Base-by-base conservation (phyloP, 352 stramenopile species). In the Phytopythium ostracodes region DNA sequence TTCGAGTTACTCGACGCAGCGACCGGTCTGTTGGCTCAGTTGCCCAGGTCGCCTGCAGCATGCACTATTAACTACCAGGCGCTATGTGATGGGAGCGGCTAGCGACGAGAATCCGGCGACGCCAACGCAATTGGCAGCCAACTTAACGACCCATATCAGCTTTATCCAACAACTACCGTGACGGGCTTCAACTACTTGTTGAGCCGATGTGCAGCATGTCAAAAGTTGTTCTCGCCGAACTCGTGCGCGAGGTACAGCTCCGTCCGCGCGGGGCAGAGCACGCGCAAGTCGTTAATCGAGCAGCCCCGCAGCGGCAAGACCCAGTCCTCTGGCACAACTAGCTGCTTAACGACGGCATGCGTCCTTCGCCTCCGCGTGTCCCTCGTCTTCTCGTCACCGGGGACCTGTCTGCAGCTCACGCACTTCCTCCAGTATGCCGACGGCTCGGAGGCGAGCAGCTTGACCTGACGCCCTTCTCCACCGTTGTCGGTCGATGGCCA, bases 241-340 rank as follows among this genome's bases (percentile, higher is more conserved):
- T 87, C 70, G 53, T 70, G 72, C 57, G 69, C 76, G 22, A 89
- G 65, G 61, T 89, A 87, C 17, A 52, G 57, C 15, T 66, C 63
- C 18, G 72, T 64, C 35, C 79, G 68, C 3, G 75, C 71, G 1
- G 79, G 79, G 31, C 79, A 89, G 57, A 68, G 68, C 2, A 86
- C 67, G 44, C 81, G 66, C 62, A 83, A 77, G 12, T 66, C 24
- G 55, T 82, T 66, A 5, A 87, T 42, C 3, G 60, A 65, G 49
- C 79, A 89, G 15, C 42, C 24, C n/a, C 67, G 62, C 10, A 84
- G 61, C n/a, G 77, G 79, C 22, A 86, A 74, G 3, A 89, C 51
- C 79, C 79, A 89, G 53, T 87, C 75, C 55, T 51, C 63, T 18
- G 73, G 77, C 10, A 87, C 43, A 22, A 54, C 55, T 17, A 89